Evolutionary conservation across 2,329 filamentous ascomycete species (phyloP), one percentile per base, ranked within the genome.

Genomic region (Cladosporium phlei): DNA sequence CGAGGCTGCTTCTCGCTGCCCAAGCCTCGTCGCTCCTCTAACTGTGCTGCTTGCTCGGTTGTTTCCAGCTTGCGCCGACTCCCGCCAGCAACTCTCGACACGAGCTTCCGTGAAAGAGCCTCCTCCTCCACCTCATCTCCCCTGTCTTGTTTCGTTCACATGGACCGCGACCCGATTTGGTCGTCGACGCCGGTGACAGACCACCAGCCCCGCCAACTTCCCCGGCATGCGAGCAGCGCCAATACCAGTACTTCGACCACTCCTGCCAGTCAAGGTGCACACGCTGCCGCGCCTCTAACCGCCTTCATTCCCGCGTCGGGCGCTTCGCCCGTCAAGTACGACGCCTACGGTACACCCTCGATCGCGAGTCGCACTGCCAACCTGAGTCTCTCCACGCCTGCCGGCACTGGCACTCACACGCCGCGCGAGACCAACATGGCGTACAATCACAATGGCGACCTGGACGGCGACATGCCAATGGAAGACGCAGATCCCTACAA

Each of bases 401-500:
- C 40, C 20, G 38, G 47, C 29, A 47, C 29, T 30, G 47, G 46
- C 8, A 30, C 43, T 4, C 22, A 38, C 14, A 38, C 29, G 25
- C 35, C 48, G 49, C 51, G 43, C 43, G 43, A 42, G 30, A 42
- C 19, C 29, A 16, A 28, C 46, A 44, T 32, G 24, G 29, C 46
- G 56, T 50, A 63, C 35, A 65, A 66, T 38, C 69, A 62, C 60
- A 57, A 70, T 55, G 61, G 62, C 49, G 70, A 73, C 56, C 67
- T 59, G 47, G 65, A 68, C 54, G 59, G 67, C 46, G 70, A 73
- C 55, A 62, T 74, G 43, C 61, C 66, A 52, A 96, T 96, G 90
- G 87, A 93, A 68, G 90, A 95, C 67, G 80, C 80, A 51, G 90
- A 95, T 67, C 81, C 86, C 38, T 94, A 94, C 69, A 83, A 85